Evolutionary conservation across 2,329 filamentous ascomycete species (phyloP).

Genomic region (Penicillium corylophilum): DNA sequence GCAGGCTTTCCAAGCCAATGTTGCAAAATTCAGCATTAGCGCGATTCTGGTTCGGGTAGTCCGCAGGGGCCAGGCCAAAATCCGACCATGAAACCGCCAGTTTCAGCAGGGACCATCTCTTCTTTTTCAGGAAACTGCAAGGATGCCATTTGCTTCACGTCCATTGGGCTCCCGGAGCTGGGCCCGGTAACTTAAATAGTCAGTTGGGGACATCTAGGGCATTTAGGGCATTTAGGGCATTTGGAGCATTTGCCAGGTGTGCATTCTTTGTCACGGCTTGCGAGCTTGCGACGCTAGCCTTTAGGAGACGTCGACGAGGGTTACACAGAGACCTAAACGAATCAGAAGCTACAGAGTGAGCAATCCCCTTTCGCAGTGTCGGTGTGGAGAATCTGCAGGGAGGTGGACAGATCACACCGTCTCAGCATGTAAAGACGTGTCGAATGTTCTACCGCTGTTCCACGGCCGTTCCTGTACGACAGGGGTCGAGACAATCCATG

Average conservation of each 20-base stretch:
- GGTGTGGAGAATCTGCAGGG: not conserved
- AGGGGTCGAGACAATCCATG: not conserved
- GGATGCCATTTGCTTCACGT: slow-evolving; percentile 7
- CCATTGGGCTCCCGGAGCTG: not conserved
- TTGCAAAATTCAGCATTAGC: not conserved
- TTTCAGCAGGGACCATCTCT: slow-evolving; percentile 10
- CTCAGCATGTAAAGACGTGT: not conserved
- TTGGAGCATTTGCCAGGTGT: slow-evolving; percentile 1
- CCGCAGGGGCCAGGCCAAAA: slow-evolving; percentile 1
- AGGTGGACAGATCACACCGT: slow-evolving; percentile 3
- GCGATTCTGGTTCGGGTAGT: slow-evolving; percentile 1
- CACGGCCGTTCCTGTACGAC: slow-evolving; percentile 17
- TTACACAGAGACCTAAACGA: too few relatives aligned
- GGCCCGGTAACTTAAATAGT: slow-evolving; percentile 11
- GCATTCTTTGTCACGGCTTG: not conserved
- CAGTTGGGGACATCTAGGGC: too few relatives aligned
- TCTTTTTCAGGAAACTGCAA: slow-evolving; percentile 15
- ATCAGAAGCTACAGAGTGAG: not conserved
- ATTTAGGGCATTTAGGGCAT: too few relatives aligned
- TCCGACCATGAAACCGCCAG: slow-evolving; percentile 5
- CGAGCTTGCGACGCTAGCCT: not conserved
- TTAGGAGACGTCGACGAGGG: not conserved
- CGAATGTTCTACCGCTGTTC: slow-evolving; percentile 22
- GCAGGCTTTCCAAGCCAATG: not conserved
- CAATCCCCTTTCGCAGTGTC: not conserved